Percentiles rank a stretch among this genome's conserved stretches.
Evolutionary conservation across 208 protist genomes (phyloP).

Genomic region (Trypanosoma mega): DNA sequence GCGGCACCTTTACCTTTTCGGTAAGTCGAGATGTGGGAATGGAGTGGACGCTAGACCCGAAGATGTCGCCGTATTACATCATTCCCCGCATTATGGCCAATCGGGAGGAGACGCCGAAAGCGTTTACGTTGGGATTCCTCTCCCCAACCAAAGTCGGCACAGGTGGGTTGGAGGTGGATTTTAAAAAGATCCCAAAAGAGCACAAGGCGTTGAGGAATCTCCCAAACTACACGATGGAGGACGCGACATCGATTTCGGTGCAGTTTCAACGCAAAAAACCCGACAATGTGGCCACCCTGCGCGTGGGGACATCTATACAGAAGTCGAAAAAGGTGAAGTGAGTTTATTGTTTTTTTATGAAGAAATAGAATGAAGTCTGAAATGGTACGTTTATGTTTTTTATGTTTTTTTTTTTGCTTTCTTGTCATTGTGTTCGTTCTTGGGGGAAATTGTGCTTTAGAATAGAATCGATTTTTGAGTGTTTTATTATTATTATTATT

Average conservation of each 20-base stretch:
- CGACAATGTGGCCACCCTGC: conserved; percentile 24
- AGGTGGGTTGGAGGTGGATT: conserved; percentile 22
- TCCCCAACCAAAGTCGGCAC: neutral
- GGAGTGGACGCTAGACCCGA: neutral
- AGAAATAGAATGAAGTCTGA: neutral
- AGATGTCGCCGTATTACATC: conserved; percentile 6
- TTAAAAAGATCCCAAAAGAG: conserved; percentile 30
- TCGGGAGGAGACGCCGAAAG: neutral
- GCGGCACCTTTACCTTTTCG: conserved; percentile 1
- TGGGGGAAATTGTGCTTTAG: no score
- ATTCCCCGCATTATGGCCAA: conserved; percentile 19
- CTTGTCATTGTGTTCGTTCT: no score
- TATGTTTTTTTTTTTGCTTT: conserved; percentile 9
- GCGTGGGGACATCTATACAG: conserved; percentile 27
- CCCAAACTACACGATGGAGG: conserved; percentile 18
- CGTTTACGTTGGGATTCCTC: conserved; percentile 15
- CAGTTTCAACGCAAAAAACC: conserved; percentile 49
- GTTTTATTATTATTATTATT: neutral
- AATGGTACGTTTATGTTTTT: neutral
- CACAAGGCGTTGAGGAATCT: conserved; percentile 35
- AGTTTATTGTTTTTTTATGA: conserved; percentile 2
- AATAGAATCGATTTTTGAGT: no score
- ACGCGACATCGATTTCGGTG: conserved; percentile 13
- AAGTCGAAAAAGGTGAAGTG: conserved; percentile 30
- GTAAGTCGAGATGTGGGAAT: neutral